A percentile compares a stretch with the other conserved stretches of the same genome.
These are phyloP conservation scores for Arxiozyma slooffiae DNA, from an alignment of 1,139 yeast genomes.

Conservation along the genomic window DNA sequence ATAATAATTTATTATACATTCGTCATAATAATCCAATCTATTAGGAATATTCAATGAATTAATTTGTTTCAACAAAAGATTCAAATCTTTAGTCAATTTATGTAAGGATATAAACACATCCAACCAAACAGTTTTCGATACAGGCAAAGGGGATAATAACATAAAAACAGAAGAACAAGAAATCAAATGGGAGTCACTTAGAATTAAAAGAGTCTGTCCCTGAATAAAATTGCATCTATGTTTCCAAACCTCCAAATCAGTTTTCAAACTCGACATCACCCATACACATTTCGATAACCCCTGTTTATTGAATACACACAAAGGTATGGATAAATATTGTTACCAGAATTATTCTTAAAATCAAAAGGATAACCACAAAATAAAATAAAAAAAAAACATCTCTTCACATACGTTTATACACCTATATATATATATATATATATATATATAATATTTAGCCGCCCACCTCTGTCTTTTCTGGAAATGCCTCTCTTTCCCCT, in stretches of 20 bases:
- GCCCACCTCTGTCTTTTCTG: neutral
- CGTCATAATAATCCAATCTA: too few relatives aligned
- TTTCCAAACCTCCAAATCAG: neutral
- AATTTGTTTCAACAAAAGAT: neutral
- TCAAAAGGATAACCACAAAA: too few relatives aligned
- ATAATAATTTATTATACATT: too few relatives aligned
- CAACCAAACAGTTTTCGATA: neutral
- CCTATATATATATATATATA: too few relatives aligned
- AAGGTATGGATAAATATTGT: too few relatives aligned
- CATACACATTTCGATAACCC: too few relatives aligned
- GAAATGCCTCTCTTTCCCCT: too few relatives aligned
- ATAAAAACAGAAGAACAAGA: neutral
- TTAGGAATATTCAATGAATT: too few relatives aligned
- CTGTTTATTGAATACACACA: too few relatives aligned
- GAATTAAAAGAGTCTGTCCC: neutral
- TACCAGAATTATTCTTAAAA: too few relatives aligned
- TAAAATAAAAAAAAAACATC: too few relatives aligned
- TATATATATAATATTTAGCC: neutral
- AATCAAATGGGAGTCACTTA: neutral
- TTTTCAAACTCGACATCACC: neutral
- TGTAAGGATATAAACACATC: neutral
- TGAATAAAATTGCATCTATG: neutral
- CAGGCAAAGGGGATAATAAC: neutral
- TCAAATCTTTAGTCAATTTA: neutral
- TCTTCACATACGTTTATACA: too few relatives aligned